phyloP scores from a whole-genome alignment of 2,329 filamentous ascomycete species.

The Trichoderma lentiforme region DNA sequence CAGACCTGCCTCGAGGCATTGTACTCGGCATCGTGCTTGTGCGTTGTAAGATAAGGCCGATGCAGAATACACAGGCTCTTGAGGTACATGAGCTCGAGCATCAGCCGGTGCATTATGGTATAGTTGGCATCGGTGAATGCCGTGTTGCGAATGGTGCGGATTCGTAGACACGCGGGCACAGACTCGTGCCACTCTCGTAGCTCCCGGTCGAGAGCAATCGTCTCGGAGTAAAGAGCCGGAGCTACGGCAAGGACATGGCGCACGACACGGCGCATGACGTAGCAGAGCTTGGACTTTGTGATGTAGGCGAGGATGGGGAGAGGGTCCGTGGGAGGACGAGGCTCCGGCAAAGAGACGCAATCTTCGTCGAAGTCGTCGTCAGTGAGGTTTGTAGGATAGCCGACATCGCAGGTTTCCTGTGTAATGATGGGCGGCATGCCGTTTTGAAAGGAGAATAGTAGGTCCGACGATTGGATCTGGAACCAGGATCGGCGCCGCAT shows the following conservation, averaged over 20 bases:
- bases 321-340: constrained; percentile 41
- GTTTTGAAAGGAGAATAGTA: constrained; percentile 50
- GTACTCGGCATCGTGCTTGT: constrained; percentile 38
- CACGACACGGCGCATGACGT: constrained; percentile 43
- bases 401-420: constrained; percentile 46
- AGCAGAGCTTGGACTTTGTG: constrained; percentile 43
- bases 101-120: constrained; percentile 47
- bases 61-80: constrained; percentile 51
- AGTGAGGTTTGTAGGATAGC: constrained; percentile 43
- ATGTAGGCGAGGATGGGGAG: constrained; percentile 43
- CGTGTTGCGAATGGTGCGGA: constrained; percentile 41
- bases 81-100: constrained; percentile 47
- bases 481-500: constrained; percentile 51
- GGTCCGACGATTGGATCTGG: constrained; percentile 45
- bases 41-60: constrained; percentile 43
- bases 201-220: constrained; percentile 37
- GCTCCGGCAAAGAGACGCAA: constrained; percentile 39
- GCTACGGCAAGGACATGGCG: constrained; percentile 39
- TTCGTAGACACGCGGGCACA: constrained; percentile 40
- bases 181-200: constrained; percentile 35
- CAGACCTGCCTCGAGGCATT: constrained; percentile 41
- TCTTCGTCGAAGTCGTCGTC: constrained; percentile 53
- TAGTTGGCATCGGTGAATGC: constrained; percentile 43
- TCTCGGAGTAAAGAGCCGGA: constrained; percentile 35
- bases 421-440: constrained; percentile 50